Evolutionary conservation across 805 yeast genomes (phyloP), one percentile per base, ranked within the genome.

Genomic region (Clavispora phyllophila): DNA sequence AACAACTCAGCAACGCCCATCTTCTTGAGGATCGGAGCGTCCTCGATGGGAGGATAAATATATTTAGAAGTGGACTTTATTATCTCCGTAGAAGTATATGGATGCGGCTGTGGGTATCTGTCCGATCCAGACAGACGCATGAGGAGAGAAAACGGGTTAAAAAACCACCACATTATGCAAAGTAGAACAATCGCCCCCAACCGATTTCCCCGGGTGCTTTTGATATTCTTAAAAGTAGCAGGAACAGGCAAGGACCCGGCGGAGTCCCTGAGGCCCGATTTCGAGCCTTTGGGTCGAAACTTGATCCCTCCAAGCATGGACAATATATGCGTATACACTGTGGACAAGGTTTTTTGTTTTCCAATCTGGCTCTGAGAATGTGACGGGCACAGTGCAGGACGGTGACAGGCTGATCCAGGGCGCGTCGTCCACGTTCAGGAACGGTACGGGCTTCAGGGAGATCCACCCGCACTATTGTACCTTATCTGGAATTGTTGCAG

Each of bases 1-100:
- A 79, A 81, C 25, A 84, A 61, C 13, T 72, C 68, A 41, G 72
- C 69, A 17, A 79, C 60, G 1, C 80, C 76, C 39, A 84, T 56
- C 44, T 81, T 82, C 49, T 78, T 75, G 46, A 85, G 66, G 18
- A 73, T 58, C 0, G 81, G 77, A 4, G 86, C 82, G 54, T 84
- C 82, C 49, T 84, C 89, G 28, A 84, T 72, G n/a, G 79, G 75
- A n/a, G 93, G 93, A 55, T 75, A 84, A 12, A 85, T 81, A 54
- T 78, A 72, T 29, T 72, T 68, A 15, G 79, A 71, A 10, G 68
- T 61, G 13, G 83, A 75, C 17, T 66, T 69, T 22, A 79, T 67
- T 14, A 44, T 47, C 37, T 62, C 54, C 10, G 41, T 47, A 28
- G 65, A 56, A 13, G 72, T 65, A 33, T 54, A 56, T 5, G 71